phyloP scores from a whole-genome alignment of 1,284 basidiomycete genomes.

The Tylopilus sp. region DNA sequence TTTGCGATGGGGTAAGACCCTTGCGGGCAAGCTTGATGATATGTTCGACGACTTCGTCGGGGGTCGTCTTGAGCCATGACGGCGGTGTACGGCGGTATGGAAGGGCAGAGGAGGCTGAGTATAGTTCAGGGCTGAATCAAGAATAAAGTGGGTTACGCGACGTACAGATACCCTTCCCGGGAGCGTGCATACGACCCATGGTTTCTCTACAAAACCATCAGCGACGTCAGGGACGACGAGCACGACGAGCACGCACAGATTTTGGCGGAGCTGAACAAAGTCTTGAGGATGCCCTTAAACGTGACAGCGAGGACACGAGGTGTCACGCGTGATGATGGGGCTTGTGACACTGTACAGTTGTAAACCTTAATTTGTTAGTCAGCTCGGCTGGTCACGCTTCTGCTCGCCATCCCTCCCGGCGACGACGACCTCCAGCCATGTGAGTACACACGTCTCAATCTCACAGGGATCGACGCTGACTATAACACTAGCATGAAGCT shows the following conservation, averaged over 20 bases:
- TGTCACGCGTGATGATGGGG: slow-evolving; percentile 37
- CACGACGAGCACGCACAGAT: slow-evolving; percentile 32
- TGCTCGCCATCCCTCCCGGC: slow-evolving; percentile 33
- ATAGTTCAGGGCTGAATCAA: not conserved
- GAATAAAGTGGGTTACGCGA: slow-evolving; percentile 18
- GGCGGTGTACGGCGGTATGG: slow-evolving; percentile 96
- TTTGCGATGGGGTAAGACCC: slow-evolving; percentile 97
- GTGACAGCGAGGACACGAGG: slow-evolving; percentile 12
- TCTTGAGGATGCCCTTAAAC: slow-evolving; percentile 34
- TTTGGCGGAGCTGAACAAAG: slow-evolving; percentile 28
- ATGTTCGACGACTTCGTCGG: slow-evolving; percentile 94
- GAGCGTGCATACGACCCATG: slow-evolving; percentile 97
- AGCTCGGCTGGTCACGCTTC: no score
- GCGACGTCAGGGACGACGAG: slow-evolving; percentile 1
- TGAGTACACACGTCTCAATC: slow-evolving; percentile 11
- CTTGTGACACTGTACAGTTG: slow-evolving; percentile 41
- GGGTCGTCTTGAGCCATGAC: slow-evolving; percentile 94
- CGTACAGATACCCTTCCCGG: slow-evolving; percentile 96
- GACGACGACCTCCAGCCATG: slow-evolving; percentile 30
- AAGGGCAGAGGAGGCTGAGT: slow-evolving; percentile 89
- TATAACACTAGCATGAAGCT: slow-evolving; percentile 75
- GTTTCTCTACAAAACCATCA: slow-evolving; percentile 34
- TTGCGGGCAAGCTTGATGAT: slow-evolving; percentile 98
- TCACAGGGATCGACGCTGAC: slow-evolving; percentile 7
- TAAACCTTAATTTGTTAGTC: slow-evolving; percentile 41